Base-by-base conservation (phyloP, 345 rosid species). In the Moringa oleifera region DNA sequence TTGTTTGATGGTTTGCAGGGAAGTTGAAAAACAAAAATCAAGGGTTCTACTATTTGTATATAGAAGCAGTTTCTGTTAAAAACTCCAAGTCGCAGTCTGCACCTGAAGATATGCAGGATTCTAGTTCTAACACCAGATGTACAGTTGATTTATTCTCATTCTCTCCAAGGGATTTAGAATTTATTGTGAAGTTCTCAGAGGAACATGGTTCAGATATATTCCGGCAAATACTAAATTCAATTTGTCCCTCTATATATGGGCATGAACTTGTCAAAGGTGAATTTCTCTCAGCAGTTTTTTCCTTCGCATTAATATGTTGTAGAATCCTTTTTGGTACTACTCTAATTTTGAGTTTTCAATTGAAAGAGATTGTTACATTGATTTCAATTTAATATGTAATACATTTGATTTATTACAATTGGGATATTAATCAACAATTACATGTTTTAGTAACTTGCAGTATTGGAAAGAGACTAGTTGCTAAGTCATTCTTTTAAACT, bases 261-360 rank as follows among this genome's bases (percentile, higher is more conserved):
- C 97, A 94, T 72, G 99, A 90, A 77, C 83, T 86, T 72, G 99
- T 94, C 62, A 94, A 94, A 86, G 99, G 99, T 94, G 58, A 54
- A 47, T 16, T 41, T 41, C 13, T 41, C 47, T 41, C 13, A 41
- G 37, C 33, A 2, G 33, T 8, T 28, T 28, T 28, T 28, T 28
- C 33, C 33, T 28, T 28, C 33, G 8, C 33, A 8, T 28, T 28
- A 28, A 28, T 28, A 28, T 28, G 33, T 28, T 28, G 3, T 8
- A 3, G 3, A 2, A 28, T 28, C 33, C 33, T 28, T 28, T 28
- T 8, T 28, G 33, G 5, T 28, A 28, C 15, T 47, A 47, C 51
- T 47, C 8, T 17, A 47, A 47, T 18, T 47, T 3, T 8, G 33
- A 28, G 3, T 3, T 8, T 28, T 28, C 33, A 3, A 28, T 28